Evolutionary conservation across 108 stramenopile species (phyloP).

Genomic region (Fistulifera pelliculosa): DNA sequence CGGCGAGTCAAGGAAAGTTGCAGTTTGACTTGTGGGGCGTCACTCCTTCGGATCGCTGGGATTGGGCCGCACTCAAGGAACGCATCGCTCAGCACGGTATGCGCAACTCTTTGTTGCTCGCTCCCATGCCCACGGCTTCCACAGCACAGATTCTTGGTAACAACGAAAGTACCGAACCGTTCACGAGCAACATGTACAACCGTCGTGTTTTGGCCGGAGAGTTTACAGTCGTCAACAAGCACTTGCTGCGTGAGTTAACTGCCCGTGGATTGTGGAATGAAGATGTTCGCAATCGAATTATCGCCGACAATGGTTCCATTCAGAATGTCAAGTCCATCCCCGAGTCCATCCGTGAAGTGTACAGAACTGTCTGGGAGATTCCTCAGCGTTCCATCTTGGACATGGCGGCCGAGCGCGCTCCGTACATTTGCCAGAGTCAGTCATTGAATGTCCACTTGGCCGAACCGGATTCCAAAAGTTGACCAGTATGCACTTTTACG

Average conservation of each 20-base stretch:
- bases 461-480: conserved; percentile 90
- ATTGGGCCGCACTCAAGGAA: conserved; percentile 88
- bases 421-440: conserved; percentile 99
- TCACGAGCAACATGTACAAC: conserved; percentile 98
- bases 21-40: conserved; percentile 99
- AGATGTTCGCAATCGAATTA: conserved; percentile 90
- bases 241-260: conserved; percentile 94
- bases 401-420: conserved; percentile 98
- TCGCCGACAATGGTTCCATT: conserved; percentile 95
- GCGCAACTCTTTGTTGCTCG: conserved; percentile 96
- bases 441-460: conserved; percentile 98
- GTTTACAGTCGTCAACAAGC: conserved; percentile 98
- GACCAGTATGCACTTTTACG: conserved; percentile 97
- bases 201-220: conserved; percentile 98
- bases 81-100: conserved; percentile 85
- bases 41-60: conserved; percentile 81
- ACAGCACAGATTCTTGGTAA: conserved; percentile 99
- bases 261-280: conserved; percentile 94
- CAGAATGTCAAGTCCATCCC: conserved; percentile 92
- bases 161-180: conserved; percentile 99
- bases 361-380: conserved; percentile 99
- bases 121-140: conserved; percentile 99
- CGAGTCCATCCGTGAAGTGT: conserved; percentile 85
- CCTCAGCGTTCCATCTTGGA: conserved; percentile 91
- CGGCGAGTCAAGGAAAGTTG: conserved; percentile 89